Evolutionary conservation across 1,284 basidiomycete genomes (phyloP).

Genomic region (Marasmius sp.): DNA sequence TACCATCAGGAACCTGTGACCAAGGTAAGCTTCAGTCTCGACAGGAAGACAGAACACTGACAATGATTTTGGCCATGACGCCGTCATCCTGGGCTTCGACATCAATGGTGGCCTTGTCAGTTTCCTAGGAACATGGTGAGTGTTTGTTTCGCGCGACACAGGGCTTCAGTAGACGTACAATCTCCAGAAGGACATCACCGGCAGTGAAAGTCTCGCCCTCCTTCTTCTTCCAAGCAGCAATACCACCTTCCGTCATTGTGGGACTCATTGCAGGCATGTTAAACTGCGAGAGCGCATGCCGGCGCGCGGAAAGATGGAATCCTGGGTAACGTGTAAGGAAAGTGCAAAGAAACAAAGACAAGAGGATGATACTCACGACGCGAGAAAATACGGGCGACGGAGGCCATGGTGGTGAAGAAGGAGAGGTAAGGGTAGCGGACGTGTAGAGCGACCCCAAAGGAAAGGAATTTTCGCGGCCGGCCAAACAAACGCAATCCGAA

Average conservation of each 20-base stretch:
- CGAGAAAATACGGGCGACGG: conserved; percentile 64
- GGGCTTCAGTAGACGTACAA: conserved; percentile 54
- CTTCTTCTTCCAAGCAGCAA: conserved; percentile 96
- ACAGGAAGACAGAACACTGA: conserved; percentile 30
- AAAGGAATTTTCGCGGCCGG: neutral
- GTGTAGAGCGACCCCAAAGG: neutral
- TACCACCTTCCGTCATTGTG: conserved; percentile 99
- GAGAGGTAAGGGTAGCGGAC: conserved; percentile 4
- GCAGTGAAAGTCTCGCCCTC: conserved; percentile 89
- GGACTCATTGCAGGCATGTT: conserved; percentile 99
- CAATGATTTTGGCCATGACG: conserved; percentile 89
- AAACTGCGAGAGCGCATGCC: conserved; percentile 85
- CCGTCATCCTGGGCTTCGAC: conserved; percentile 99
- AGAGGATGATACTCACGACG: conserved; percentile 50
- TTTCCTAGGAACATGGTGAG: conserved; percentile 66
- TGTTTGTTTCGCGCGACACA: conserved; percentile 11
- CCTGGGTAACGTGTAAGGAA: conserved; percentile 43
- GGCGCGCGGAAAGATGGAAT: conserved; percentile 78
- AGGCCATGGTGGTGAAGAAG: conserved; percentile 48
- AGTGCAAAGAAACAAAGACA: conserved; percentile 7
- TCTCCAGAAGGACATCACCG: conserved; percentile 93
- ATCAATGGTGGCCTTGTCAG: conserved; percentile 99
- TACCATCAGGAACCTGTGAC: conserved; percentile 72
- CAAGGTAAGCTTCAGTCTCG: conserved; percentile 3
- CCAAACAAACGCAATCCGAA: neutral